These are phyloP conservation scores for Globisporangium acanthophoron DNA, from an alignment of 352 stramenopile species.

Conservation along the genomic window DNA sequence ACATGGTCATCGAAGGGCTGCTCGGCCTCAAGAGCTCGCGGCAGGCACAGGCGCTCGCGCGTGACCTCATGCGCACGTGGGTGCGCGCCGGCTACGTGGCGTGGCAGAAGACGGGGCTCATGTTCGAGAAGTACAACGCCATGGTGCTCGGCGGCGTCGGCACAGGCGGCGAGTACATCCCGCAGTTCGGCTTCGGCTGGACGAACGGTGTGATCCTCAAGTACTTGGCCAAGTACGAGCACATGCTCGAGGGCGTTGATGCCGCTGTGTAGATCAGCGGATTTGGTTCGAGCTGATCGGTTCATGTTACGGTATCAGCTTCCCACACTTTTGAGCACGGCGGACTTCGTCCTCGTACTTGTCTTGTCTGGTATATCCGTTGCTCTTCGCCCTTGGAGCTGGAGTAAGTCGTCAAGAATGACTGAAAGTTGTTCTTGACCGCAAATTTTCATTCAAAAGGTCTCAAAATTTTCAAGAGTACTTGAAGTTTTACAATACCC, in stretches of 20 bases:
- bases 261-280: not conserved
- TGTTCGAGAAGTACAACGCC: conserved; percentile 80
- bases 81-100: conserved; percentile 50
- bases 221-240: conserved; percentile 31
- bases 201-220: conserved; percentile 61
- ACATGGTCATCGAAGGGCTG: conserved; percentile 73
- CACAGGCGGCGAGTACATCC: conserved; percentile 59
- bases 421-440: too few relatives aligned
- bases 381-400: too few relatives aligned
- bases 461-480: too few relatives aligned
- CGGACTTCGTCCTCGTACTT: too few relatives aligned
- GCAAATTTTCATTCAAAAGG: too few relatives aligned
- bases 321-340: too few relatives aligned
- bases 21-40: conserved; percentile 32
- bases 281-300: too few relatives aligned
- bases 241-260: conserved; percentile 13
- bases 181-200: conserved; percentile 75
- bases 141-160: conserved; percentile 24
- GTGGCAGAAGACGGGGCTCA: conserved; percentile 65
- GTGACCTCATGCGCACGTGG: conserved; percentile 52
- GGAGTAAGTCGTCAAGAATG: too few relatives aligned
- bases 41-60: conserved; percentile 44
- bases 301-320: too few relatives aligned
- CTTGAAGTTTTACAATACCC: too few relatives aligned
- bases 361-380: too few relatives aligned